phyloP scores from a whole-genome alignment of 2,329 filamentous ascomycete genomes.

The Colletotrichum musicola region DNA sequence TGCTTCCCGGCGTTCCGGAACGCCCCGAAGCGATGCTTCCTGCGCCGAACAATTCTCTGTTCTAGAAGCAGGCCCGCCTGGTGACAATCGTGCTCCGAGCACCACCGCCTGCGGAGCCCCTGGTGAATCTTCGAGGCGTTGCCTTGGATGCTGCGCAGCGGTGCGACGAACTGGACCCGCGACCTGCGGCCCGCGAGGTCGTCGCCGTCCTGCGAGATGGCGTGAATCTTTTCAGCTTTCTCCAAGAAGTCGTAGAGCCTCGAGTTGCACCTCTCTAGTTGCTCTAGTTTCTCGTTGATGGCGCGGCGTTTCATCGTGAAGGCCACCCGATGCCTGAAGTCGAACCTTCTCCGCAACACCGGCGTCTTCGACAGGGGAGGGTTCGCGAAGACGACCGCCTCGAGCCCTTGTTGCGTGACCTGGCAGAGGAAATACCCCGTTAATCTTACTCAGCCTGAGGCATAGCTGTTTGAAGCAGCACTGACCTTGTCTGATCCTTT shows the following conservation, averaged over 20 bases:
- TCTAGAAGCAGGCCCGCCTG: slow-evolving; percentile 9
- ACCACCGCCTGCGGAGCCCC: slow-evolving; percentile 3
- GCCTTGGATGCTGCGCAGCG: slow-evolving; percentile 1
- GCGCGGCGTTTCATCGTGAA: slow-evolving; percentile 19
- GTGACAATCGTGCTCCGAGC: background rate
- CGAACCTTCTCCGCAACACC: background rate
- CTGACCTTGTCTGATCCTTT: slow-evolving; percentile 10
- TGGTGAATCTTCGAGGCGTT: slow-evolving; percentile 5
- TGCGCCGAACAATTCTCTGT: slow-evolving; percentile 9
- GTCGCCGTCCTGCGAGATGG: background rate
- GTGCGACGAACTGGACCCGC: background rate
- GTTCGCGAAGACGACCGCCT: slow-evolving; percentile 6
- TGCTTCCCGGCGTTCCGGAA: background rate
- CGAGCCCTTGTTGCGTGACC: background rate
- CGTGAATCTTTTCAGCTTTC: background rate
- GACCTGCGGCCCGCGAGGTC: too few species aligned
- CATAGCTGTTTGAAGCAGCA: background rate
- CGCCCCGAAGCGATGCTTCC: background rate
- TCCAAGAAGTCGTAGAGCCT: background rate
- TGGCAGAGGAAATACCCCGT: background rate
- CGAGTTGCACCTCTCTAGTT: background rate
- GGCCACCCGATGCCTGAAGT: slow-evolving; percentile 4
- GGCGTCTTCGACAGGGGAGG: background rate
- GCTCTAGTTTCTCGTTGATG: background rate
- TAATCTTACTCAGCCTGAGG: background rate